Evolutionary conservation across 2,329 filamentous ascomycete species (phyloP).

Genomic region (Colletotrichum neosansevieriae): DNA sequence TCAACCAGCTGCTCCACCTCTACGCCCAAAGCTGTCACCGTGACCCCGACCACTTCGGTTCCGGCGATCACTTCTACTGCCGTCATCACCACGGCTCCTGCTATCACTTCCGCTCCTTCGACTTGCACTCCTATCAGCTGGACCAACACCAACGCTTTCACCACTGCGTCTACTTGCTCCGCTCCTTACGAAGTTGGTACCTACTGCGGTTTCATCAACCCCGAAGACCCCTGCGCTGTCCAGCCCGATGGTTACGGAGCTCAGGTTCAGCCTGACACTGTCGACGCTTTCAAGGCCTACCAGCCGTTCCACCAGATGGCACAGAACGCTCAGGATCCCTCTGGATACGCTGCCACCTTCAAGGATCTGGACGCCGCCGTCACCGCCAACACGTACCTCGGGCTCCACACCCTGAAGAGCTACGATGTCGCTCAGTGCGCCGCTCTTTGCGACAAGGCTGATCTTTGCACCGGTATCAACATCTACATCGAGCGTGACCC

Average conservation of each 20-base stretch:
- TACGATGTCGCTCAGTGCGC: constrained; percentile 33
- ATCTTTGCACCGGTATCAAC: constrained; percentile 36
- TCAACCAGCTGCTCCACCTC: background rate
- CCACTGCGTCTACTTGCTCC: constrained; percentile 16
- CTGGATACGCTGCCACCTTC: constrained; percentile 28
- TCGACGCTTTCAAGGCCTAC: constrained; percentile 14
- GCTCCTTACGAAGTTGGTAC: constrained; percentile 30
- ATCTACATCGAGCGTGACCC: constrained; percentile 39
- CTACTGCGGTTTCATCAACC: constrained; percentile 35
- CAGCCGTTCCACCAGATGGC: constrained; percentile 14
- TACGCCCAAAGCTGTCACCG: background rate
- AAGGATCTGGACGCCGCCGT: constrained; percentile 30
- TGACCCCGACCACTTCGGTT: background rate
- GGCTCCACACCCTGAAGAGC: constrained; percentile 28
- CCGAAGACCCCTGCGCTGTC: constrained; percentile 32
- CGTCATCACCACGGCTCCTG: constrained; percentile 5
- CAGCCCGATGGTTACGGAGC: constrained; percentile 26
- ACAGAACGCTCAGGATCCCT: background rate
- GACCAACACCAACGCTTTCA: constrained; percentile 29
- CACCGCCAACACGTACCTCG: constrained; percentile 35
- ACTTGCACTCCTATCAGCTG: constrained; percentile 33
- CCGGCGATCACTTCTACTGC: constrained; percentile 8
- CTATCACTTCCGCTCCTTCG: constrained; percentile 14
- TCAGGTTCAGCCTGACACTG: constrained; percentile 16
- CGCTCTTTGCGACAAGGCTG: constrained; percentile 19